A percentile compares a stretch with the other conserved stretches of the same genome.
phyloP scores from a whole-genome alignment of 176 grass and related monocot genomes.

The Avena insularis region DNA sequence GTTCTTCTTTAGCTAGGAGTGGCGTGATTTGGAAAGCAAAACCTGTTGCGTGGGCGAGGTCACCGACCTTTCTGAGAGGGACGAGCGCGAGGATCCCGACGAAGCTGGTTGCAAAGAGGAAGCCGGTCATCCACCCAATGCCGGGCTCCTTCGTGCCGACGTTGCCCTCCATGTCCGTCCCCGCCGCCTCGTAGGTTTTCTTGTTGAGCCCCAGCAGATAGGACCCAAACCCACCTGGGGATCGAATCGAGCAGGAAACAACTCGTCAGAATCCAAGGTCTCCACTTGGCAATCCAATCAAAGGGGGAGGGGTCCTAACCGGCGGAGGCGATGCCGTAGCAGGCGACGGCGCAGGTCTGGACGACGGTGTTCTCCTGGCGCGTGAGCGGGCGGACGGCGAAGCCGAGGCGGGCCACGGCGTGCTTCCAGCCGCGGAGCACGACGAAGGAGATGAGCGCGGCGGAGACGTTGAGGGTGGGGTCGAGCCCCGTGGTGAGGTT shows the following conservation, averaged over 20 bases:
- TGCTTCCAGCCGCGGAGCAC: conserved; percentile 83
- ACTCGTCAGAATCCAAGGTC: neutral
- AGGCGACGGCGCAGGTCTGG: conserved; percentile 94
- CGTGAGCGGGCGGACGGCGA: conserved; percentile 65
- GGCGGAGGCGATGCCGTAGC: conserved; percentile 76
- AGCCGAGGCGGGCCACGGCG: conserved; percentile 58
- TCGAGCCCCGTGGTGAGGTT: conserved; percentile 80
- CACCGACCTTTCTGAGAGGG: conserved; percentile 84
- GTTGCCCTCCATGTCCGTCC: conserved; percentile 75
- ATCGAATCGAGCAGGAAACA: neutral
- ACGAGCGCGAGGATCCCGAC: conserved; percentile 76
- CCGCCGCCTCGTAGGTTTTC: conserved; percentile 82
- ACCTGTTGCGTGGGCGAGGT: neutral
- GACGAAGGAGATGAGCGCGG: conserved; percentile 91
- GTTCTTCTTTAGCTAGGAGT: neutral
- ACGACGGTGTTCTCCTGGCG: conserved; percentile 97
- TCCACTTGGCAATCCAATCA: neutral
- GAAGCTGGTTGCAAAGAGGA: conserved; percentile 80
- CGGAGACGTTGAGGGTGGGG: conserved; percentile 96
- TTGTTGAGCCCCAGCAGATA: conserved; percentile 82
- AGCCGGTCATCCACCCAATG: conserved; percentile 93
- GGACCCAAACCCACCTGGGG: conserved; percentile 84
- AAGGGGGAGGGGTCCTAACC: conserved; percentile 42
- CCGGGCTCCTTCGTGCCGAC: conserved; percentile 80
- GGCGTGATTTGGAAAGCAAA: neutral